A percentile compares a stretch with the other conserved stretches of the same genome.
Conservation (phyloP, 2,329 filamentous ascomycete species). For the Chaetomiaceae sp. region DNA sequence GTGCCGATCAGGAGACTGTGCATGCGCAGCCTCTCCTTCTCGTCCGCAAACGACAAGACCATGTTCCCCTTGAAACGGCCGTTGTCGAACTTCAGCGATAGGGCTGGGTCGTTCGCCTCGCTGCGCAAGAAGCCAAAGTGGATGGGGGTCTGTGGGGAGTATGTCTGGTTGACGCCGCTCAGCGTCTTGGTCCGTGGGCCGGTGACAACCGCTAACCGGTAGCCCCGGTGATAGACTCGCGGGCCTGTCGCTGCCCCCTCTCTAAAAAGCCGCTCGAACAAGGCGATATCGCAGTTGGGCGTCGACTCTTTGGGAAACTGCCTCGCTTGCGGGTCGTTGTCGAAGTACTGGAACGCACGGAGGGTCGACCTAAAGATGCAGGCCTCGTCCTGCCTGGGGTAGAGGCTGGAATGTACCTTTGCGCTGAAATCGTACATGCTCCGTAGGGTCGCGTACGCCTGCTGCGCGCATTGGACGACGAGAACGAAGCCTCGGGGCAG, state of each 20-base stretch:
- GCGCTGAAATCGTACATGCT: conserved; percentile 79
- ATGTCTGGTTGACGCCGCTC: conserved; percentile 66
- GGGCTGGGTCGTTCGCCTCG: conserved; percentile 62
- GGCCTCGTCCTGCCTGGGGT: conserved; percentile 62
- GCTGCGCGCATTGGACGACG: conserved; percentile 62
- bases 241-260: conserved; percentile 67
- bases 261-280: conserved; percentile 67
- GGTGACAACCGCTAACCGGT: conserved; percentile 71
- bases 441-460: conserved; percentile 74
- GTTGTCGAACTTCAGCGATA: conserved; percentile 66
- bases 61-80: conserved; percentile 61
- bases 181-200: conserved; percentile 70
- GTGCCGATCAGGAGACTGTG: conserved; percentile 70
- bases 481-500: conserved; percentile 72
- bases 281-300: conserved; percentile 60
- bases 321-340: conserved; percentile 60
- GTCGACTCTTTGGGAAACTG: conserved; percentile 72
- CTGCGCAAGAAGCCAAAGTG: conserved; percentile 71
- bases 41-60: conserved; percentile 69
- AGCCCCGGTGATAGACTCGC: conserved; percentile 70
- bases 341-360: conserved; percentile 73
- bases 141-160: conserved; percentile 60
- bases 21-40: conserved; percentile 63
- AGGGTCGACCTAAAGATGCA: conserved; percentile 64
- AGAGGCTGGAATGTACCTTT: conserved; percentile 66